Base-by-base conservation (phyloP, 2,329 filamentous ascomycete genomes). In the Phialophora tarda region DNA sequence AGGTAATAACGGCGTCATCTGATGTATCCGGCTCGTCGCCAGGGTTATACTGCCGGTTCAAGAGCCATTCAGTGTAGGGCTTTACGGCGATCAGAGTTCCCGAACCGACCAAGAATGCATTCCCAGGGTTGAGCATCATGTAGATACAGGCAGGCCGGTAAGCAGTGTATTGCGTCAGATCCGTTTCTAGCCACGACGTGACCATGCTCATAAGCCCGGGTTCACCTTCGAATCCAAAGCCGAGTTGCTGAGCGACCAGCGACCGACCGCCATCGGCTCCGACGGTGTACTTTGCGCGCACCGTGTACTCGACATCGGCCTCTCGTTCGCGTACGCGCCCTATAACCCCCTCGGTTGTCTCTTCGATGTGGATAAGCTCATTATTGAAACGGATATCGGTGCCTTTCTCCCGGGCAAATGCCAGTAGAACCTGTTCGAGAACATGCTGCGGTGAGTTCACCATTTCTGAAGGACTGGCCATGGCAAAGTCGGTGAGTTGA, bases 371-470 rank as follows among this genome's bases (percentile, higher is more conserved):
- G 50, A 53, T 26, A 4, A 53, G 23, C 14, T 53, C 50, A 11
- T 53, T 23, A 8, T 10, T 7, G 50, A 24, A 53, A 10, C 50
- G 50, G 11, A 53, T 53, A 4, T 53, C 50, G 23, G 50, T 23
- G 12, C 50, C 50, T 12, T 26, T 7, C 26, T 58, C 53, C 5
- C 8, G 32, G 1, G 61, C 51, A 24, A 58, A 34, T 5, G 38
- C 34, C 10, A 63, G 21, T 3, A 63, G 32, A n/a, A 63, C 61
- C 26, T 14, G 6, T 57, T 82, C 81, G 4, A 82, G 69, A 17
- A 74, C 71, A 66, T 82, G 79, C 34, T 81, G 80, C 0, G 80
- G 61, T 8, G 41, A 38, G 21, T 63, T 58, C 1, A 58, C 38
- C 51, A 58, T 58, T 23, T 63, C 53, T 7, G 21, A 53, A 1